Percentiles rank a stretch among this genome's conserved stretches.
phyloP scores from a whole-genome alignment of 495 filamentous ascomycete genomes.

The Sabuloglossum arenarium region DNA sequence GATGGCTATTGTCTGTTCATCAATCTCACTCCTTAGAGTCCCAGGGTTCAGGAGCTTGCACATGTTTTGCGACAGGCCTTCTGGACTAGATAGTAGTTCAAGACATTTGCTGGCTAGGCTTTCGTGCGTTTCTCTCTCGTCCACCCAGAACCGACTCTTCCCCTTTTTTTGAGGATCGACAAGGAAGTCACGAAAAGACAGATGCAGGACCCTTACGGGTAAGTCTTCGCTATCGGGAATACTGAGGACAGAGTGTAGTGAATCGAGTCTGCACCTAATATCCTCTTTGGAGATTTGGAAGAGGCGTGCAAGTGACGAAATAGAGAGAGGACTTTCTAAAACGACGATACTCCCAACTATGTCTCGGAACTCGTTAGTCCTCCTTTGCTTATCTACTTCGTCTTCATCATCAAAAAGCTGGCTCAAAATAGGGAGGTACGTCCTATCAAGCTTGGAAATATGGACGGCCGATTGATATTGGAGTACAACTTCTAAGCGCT shows the following conservation, averaged over 20 bases:
- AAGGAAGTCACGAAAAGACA: slow-evolving; percentile 32
- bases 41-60: slow-evolving; percentile 18
- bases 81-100: slow-evolving; percentile 12
- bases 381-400: slow-evolving; percentile 5
- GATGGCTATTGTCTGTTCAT: slow-evolving; percentile 12
- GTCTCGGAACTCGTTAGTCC: slow-evolving; percentile 6
- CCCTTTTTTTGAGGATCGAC: slow-evolving; percentile 16
- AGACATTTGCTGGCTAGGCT: slow-evolving; percentile 18
- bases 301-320: too few relatives aligned
- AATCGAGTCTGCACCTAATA: too few relatives aligned
- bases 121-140: slow-evolving; percentile 19
- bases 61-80: slow-evolving; percentile 18
- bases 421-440: slow-evolving; percentile 12
- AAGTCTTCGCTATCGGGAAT: slow-evolving; percentile 12
- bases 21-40: slow-evolving; percentile 7
- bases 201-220: slow-evolving; percentile 23
- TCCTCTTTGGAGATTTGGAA: too few relatives aligned
- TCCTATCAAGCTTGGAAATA: slow-evolving; percentile 8
- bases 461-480: slow-evolving; percentile 5
- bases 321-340: slow-evolving; percentile 1
- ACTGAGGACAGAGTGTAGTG: slow-evolving; percentile 13
- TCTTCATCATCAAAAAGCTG: slow-evolving; percentile 9
- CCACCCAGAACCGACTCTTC: slow-evolving; percentile 18
- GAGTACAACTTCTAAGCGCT: slow-evolving; percentile 6
- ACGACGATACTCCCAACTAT: slow-evolving; percentile 10